Conservation (phyloP, 768 basidiomycete genomes). For the Lenzites betulinus region DNA sequence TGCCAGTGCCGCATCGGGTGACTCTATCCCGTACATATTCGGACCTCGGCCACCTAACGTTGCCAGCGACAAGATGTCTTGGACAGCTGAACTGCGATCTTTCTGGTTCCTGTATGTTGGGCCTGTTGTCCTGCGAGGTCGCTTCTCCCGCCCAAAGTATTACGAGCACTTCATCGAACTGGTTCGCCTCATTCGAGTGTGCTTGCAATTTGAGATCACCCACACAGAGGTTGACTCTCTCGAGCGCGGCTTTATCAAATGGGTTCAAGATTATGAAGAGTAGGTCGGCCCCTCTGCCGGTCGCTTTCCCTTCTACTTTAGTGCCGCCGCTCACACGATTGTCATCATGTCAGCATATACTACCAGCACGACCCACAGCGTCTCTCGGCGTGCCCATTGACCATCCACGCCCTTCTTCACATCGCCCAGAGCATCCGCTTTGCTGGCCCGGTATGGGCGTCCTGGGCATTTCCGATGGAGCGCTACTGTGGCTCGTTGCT, state of each 20-base stretch:
- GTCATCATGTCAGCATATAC: slow-evolving; percentile 16
- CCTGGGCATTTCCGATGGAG: slow-evolving; percentile 36
- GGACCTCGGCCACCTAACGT: slow-evolving; percentile 21
- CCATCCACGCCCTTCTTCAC: slow-evolving; percentile 37
- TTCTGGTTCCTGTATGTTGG: slow-evolving; percentile 30
- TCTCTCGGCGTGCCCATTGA: slow-evolving; percentile 33
- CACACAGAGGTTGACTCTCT: too few relatives aligned
- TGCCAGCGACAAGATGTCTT: slow-evolving; percentile 18
- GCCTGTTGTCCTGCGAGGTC: slow-evolving; percentile 23
- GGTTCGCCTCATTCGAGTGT: too few relatives aligned
- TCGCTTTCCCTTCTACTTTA: too few relatives aligned
- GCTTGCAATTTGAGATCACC: too few relatives aligned
- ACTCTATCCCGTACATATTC: slow-evolving; percentile 25
- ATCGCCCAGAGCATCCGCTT: slow-evolving; percentile 31
- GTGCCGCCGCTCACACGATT: too few relatives aligned
- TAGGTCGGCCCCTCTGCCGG: too few relatives aligned
- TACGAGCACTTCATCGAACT: slow-evolving; percentile 8
- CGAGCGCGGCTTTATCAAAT: too few relatives aligned
- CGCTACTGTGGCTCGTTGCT: slow-evolving; percentile 27
- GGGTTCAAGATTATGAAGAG: too few relatives aligned
- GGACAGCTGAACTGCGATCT: slow-evolving; percentile 30
- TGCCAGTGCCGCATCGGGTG: slow-evolving; percentile 11
- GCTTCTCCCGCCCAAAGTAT: slow-evolving; percentile 24
- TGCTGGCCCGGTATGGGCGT: slow-evolving; percentile 27
- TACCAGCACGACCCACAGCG: slow-evolving; percentile 32